phyloP scores from a whole-genome alignment of 805 yeast species.

The Candida odintsovae region DNA sequence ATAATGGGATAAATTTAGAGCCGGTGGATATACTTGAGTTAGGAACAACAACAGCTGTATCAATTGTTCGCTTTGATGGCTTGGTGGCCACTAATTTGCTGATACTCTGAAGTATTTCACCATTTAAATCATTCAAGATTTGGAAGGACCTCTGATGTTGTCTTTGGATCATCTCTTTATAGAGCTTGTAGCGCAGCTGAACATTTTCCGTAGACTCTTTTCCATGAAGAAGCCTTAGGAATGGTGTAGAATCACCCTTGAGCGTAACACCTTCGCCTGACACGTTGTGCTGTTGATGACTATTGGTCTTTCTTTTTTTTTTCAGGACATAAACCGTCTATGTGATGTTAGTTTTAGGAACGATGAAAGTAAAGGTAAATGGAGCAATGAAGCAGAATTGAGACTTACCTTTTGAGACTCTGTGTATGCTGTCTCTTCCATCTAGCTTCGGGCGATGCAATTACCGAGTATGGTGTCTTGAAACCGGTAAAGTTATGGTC shows the following conservation, averaged over 20 bases:
- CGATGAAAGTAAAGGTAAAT: too few relatives aligned
- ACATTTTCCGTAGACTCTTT: slow-evolving; percentile 12
- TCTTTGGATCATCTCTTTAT: slow-evolving; percentile 5
- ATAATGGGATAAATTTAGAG: slow-evolving; percentile 10
- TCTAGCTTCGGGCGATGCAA: too few relatives aligned
- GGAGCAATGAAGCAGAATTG: background rate
- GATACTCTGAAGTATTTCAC: slow-evolving; percentile 11
- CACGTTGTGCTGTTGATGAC: background rate
- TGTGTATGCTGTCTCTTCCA: slow-evolving; percentile 2
- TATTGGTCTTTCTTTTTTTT: slow-evolving; percentile 1
- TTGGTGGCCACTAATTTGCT: background rate
- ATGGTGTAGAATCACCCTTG: slow-evolving; percentile 4
- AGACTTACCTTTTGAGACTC: slow-evolving; percentile 10
- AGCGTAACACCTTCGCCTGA: slow-evolving; percentile 14
- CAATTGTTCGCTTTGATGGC: slow-evolving; percentile 5
- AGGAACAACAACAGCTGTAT: slow-evolving; percentile 16
- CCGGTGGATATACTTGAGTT: slow-evolving; percentile 19
- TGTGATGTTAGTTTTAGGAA: background rate
- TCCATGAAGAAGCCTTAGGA: slow-evolving; percentile 15
- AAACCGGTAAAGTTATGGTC: too few relatives aligned
- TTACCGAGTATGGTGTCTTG: too few relatives aligned
- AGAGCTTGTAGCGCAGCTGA: slow-evolving; percentile 13
- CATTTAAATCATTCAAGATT: slow-evolving; percentile 15
- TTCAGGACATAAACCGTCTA: slow-evolving; percentile 18
- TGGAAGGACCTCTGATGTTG: slow-evolving; percentile 11